Conservation (phyloP, 1,284 basidiomycete species). For the Cutaneotrichosporon cutaneum region DNA sequence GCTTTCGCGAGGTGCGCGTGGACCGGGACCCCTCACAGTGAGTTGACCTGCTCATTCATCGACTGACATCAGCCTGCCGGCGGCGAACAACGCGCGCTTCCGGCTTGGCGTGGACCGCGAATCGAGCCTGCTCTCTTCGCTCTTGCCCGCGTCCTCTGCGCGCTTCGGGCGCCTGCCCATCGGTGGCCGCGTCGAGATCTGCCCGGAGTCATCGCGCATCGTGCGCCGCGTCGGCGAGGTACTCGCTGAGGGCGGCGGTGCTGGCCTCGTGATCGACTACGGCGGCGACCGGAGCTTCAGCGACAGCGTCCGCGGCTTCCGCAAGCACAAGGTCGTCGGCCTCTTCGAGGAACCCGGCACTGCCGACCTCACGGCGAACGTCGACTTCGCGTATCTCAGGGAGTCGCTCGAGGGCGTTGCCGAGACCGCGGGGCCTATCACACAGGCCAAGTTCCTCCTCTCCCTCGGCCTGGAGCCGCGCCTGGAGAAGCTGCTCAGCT, state of each 20-base stretch:
- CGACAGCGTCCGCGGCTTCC: constrained; percentile 83
- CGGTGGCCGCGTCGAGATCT: constrained; percentile 75
- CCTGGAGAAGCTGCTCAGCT: constrained; percentile 60
- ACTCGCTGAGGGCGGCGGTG: constrained; percentile 58
- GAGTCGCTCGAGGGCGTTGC: constrained; percentile 67
- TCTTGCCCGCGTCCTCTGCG: constrained; percentile 67
- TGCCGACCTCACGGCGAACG: constrained; percentile 90
- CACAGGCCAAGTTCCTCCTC: constrained; percentile 69
- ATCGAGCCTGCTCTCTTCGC: constrained; percentile 64
- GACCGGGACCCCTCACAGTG: constrained; percentile 53
- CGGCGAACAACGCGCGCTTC: constrained; percentile 51
- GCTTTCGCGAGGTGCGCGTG: constrained; percentile 86
- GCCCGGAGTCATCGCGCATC: constrained; percentile 66
- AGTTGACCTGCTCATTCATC: not conserved
- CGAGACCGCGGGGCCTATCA: constrained; percentile 63
- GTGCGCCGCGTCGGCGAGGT: constrained; percentile 67
- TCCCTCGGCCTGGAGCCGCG: constrained; percentile 67
- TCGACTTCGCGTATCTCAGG: constrained; percentile 86
- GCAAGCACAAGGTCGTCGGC: constrained; percentile 79
- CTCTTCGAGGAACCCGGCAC: constrained; percentile 81
- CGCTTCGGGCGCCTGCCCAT: constrained; percentile 67
- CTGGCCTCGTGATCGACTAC: constrained; percentile 87
- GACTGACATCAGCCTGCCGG: constrained; percentile 16
- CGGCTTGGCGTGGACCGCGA: constrained; percentile 66
- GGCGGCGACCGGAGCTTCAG: constrained; percentile 71